These are phyloP conservation scores for Xylaria grammica DNA, from an alignment of 495 filamentous ascomycete genomes.

Conservation along the genomic window DNA sequence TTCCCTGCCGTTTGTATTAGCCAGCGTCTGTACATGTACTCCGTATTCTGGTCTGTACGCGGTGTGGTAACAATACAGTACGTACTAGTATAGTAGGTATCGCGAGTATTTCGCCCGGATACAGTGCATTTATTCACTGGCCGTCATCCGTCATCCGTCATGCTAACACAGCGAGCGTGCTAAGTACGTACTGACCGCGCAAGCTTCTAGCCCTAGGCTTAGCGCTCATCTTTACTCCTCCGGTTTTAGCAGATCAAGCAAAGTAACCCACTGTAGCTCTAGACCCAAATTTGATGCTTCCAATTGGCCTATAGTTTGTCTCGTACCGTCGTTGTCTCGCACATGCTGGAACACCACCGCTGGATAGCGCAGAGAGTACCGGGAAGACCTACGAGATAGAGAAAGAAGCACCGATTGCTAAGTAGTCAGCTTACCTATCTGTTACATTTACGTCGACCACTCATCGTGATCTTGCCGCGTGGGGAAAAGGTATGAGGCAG, in stretches of 20 bases:
- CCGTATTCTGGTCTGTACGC: too few relatives aligned
- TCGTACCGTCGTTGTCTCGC: neutral
- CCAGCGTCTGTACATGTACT: too few relatives aligned
- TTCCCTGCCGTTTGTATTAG: too few relatives aligned
- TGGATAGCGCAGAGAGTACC: neutral
- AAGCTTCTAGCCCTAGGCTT: neutral
- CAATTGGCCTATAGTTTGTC: constrained; percentile 24
- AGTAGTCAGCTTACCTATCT: constrained; percentile 17
- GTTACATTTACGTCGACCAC: constrained; percentile 9
- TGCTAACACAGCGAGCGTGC: neutral
- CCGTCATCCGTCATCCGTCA: neutral
- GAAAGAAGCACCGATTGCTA: neutral
- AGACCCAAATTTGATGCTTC: neutral
- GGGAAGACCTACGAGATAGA: constrained; percentile 7
- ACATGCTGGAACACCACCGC: constrained; percentile 14
- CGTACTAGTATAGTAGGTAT: too few relatives aligned
- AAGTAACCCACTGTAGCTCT: constrained; percentile 19
- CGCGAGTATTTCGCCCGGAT: too few relatives aligned
- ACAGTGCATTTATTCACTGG: neutral
- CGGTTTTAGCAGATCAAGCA: constrained; percentile 12
- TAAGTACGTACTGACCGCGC: neutral
- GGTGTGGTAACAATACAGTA: too few relatives aligned
- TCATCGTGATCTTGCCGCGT: constrained; percentile 11
- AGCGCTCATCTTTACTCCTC: constrained; percentile 17
- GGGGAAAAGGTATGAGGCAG: constrained; percentile 4